phyloP scores from a whole-genome alignment of 345 rosid genomes.

The Diplotaxis tenuifolia region DNA sequence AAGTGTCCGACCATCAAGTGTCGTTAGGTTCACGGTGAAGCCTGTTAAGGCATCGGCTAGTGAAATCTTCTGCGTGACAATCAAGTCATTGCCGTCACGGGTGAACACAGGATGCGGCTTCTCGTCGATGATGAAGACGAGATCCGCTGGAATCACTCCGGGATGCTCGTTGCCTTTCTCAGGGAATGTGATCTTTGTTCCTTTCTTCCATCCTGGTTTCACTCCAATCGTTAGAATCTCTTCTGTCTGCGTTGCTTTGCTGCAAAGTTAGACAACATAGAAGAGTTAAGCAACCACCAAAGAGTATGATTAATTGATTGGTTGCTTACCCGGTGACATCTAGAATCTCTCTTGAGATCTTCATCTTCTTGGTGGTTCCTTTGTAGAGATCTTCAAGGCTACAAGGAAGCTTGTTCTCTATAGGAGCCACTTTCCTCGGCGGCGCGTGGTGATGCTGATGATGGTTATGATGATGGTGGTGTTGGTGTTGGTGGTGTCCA shows the following conservation, averaged over 20 bases:
- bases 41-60: slow-evolving; percentile 62
- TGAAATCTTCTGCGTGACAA: slow-evolving; percentile 44
- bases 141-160: slow-evolving; percentile 45
- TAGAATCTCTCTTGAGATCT: slow-evolving; percentile 52
- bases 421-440: too few species aligned
- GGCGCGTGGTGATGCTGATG: too few species aligned
- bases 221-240: slow-evolving; percentile 47
- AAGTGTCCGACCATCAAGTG: too few species aligned
- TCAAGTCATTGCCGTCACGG: slow-evolving; percentile 58
- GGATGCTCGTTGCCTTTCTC: slow-evolving; percentile 52
- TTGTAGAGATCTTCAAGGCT: slow-evolving; percentile 55
- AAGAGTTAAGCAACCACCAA: background rate
- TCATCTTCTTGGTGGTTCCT: slow-evolving; percentile 62
- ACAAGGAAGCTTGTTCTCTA: slow-evolving; percentile 51
- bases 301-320: background rate
- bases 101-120: slow-evolving; percentile 55
- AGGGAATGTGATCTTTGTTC: slow-evolving; percentile 54
- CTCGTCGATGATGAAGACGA: slow-evolving; percentile 54
- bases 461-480: slow-evolving; percentile 27
- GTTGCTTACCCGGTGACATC: slow-evolving; percentile 47
- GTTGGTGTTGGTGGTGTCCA: slow-evolving; percentile 5
- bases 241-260: slow-evolving; percentile 39
- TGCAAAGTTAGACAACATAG: slow-evolving; percentile 28
- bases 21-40: slow-evolving; percentile 46
- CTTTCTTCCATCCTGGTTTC: slow-evolving; percentile 56